These are phyloP conservation scores for Massarina eburnea DNA, from an alignment of 2,329 filamentous ascomycete genomes.

Conservation along the genomic window DNA sequence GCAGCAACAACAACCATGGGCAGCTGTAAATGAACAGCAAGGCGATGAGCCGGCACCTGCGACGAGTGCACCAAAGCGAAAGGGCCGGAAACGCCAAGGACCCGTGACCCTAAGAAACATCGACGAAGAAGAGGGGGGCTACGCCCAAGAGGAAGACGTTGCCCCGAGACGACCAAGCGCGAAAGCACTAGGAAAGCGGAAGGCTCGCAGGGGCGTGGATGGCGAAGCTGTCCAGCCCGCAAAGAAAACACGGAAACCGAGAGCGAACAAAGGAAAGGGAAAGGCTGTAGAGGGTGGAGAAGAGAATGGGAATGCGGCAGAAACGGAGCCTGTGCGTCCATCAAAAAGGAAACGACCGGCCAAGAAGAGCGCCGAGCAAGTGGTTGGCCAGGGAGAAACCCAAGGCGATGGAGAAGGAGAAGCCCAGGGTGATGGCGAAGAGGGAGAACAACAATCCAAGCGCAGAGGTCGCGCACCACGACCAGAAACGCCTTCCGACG, in stretches of 20 bases:
- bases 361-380: slow-evolving; percentile 12
- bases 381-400: slow-evolving; percentile 13
- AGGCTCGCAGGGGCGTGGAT: slow-evolving; percentile 10
- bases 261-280: slow-evolving; percentile 25
- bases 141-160: slow-evolving; percentile 14
- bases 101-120: slow-evolving; percentile 7
- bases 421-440: slow-evolving; percentile 3
- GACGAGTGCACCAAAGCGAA: slow-evolving; percentile 12
- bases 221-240: slow-evolving; percentile 8
- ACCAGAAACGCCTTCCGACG: slow-evolving; percentile 38
- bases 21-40: slow-evolving; percentile 30
- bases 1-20: slow-evolving; percentile 25
- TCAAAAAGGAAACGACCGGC: slow-evolving; percentile 19
- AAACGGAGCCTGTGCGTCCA: slow-evolving; percentile 11
- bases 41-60: slow-evolving; percentile 9
- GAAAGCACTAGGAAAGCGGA: slow-evolving; percentile 22
- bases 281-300: slow-evolving; percentile 7
- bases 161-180: slow-evolving; percentile 12
- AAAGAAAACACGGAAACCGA: slow-evolving; percentile 34
- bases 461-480: slow-evolving; percentile 30
- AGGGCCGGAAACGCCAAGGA: slow-evolving; percentile 12
- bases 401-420: slow-evolving; percentile 4
- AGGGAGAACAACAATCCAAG: slow-evolving; percentile 18
- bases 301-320: slow-evolving; percentile 13
- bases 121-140: slow-evolving; percentile 10